These are phyloP conservation scores for Xylaria longipes DNA, from an alignment of 495 filamentous ascomycete species.

Conservation along the genomic window DNA sequence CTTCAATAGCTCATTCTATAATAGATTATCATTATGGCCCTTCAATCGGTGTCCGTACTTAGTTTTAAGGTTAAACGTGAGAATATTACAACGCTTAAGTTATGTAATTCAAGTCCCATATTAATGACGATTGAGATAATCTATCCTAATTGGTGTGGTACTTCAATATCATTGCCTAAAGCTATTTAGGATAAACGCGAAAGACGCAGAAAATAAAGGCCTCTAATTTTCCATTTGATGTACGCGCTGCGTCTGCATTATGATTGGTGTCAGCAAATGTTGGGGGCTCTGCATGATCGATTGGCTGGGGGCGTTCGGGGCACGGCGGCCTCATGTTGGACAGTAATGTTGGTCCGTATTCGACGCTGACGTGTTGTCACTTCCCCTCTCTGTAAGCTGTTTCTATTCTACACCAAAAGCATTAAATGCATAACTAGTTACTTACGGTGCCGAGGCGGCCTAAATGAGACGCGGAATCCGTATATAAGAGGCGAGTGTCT, in stretches of 20 bases:
- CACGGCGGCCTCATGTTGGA: background rate
- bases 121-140: no score
- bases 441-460: background rate
- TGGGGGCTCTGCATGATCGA: conserved; percentile 7
- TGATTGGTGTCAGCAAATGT: background rate
- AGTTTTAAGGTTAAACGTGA: no score
- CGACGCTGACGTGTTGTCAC: background rate
- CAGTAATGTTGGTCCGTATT: background rate
- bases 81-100: no score
- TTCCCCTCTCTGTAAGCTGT: background rate
- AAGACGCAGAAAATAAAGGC: background rate
- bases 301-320: background rate
- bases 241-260: background rate
- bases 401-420: background rate
- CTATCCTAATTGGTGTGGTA: no score
- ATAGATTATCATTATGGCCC: no score
- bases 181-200: background rate
- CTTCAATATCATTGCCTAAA: no score
- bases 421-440: background rate
- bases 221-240: background rate
- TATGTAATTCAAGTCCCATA: no score
- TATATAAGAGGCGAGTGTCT: background rate
- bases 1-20: no score
- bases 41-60: no score
- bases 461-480: background rate